Base-by-base conservation (phyloP, 805 yeast species). In the Suhomyces sp. region DNA sequence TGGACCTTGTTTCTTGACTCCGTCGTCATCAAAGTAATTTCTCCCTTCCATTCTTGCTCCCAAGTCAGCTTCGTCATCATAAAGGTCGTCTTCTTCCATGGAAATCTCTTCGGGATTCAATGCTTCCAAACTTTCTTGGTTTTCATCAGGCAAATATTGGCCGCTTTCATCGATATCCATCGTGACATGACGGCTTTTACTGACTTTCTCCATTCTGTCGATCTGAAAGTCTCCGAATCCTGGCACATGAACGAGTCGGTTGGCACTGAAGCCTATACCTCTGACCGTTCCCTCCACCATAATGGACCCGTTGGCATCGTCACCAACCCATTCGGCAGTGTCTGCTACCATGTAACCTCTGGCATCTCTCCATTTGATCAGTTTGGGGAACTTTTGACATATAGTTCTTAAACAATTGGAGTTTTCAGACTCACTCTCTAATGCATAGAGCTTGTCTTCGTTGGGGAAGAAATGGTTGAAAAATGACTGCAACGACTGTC, bases 351-450 rank as follows among this genome's bases (percentile, higher is more conserved):
- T 49, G 71, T 91, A 94, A 6, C 97, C 93, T 64, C 99, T 78
- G n/a, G 84, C 72, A 60, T 93, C 97, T 71, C 98, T 85, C 98
- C 99, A 94, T 21, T 81, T 82, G 45, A 96, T 76, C 0, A 89
- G 82, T 63, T 84, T 85, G 24, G 99, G 99, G 60, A 85, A 82
- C 69, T 85, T 88, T 62, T 93, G 97, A 63, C 97, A 87, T 22
- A 94, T 61, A 3, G 77, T 75, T 66, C 99, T 82, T 41, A 87
- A 75, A 43, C 89, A 84, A 60, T 87, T 88, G 17, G 78, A 58
- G n/a, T 87, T 78, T 57, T 94, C 98, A 2, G 87, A 76, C 13
- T 73, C 70, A 46, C 71, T 74, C 57, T 89, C 96, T 48, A 89
- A 67, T 43, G 86, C 84, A 68, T 74, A 92, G 17, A 96, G 72